Percentiles rank a stretch among this genome's conserved stretches.
Conservation (phyloP, 2,329 filamentous ascomycete genomes). For the Annulohypoxylon truncatum region DNA sequence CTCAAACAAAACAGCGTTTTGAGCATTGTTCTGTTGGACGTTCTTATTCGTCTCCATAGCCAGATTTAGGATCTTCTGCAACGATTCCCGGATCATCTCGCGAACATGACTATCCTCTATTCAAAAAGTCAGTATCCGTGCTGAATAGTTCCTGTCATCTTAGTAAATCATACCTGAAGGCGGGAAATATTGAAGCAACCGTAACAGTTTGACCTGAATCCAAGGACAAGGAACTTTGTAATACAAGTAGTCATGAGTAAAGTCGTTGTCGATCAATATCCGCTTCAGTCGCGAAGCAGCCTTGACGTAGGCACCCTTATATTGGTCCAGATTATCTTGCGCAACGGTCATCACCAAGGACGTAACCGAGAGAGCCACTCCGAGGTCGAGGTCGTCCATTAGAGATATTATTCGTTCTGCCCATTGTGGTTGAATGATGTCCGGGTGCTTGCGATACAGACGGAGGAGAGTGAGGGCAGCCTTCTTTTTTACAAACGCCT, state of each 20-base stretch:
- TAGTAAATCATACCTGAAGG: constrained; percentile 76
- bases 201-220: constrained; percentile 94
- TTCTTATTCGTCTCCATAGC: constrained; percentile 97
- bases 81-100: constrained; percentile 88
- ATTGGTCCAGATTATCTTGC: constrained; percentile 93
- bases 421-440: constrained; percentile 96
- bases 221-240: constrained; percentile 99
- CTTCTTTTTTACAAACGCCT: constrained; percentile 99
- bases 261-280: constrained; percentile 90
- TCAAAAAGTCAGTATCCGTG: constrained; percentile 42
- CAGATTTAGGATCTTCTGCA: constrained; percentile 90
- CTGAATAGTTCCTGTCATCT: background rate
- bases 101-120: constrained; percentile 91
- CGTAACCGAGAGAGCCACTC: constrained; percentile 93
- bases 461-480: constrained; percentile 92
- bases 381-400: constrained; percentile 96
- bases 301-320: constrained; percentile 94
- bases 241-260: constrained; percentile 91
- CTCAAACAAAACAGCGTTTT: constrained; percentile 97
- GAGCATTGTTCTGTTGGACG: constrained; percentile 98
- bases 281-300: constrained; percentile 89
- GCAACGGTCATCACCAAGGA: constrained; percentile 94
- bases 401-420: constrained; percentile 97
- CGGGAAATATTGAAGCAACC: constrained; percentile 94
- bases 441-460: constrained; percentile 92